These are phyloP conservation scores for Porphyrellus cyaneotinctus DNA, from an alignment of 768 basidiomycete genomes.

Conservation along the genomic window DNA sequence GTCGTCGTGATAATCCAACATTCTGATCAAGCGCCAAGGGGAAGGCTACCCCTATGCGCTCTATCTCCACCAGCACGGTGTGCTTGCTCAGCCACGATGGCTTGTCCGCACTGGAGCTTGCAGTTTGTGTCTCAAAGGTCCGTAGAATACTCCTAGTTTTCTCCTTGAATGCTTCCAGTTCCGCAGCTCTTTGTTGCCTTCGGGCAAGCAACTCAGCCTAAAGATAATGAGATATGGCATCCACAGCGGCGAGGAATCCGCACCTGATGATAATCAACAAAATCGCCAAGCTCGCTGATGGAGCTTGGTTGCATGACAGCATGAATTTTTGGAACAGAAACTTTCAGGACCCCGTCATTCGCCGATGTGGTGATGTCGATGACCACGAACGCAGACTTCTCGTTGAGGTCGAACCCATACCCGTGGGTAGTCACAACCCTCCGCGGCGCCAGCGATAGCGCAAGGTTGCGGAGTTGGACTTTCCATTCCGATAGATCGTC, in stretches of 20 bases:
- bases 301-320: conserved; percentile 95
- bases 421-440: conserved; percentile 33
- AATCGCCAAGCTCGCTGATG: conserved; percentile 85
- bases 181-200: conserved; percentile 69
- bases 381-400: conserved; percentile 78
- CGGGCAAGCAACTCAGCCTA: conserved; percentile 73
- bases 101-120: conserved; percentile 19
- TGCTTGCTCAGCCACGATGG: conserved; percentile 55
- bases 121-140: conserved; percentile 66
- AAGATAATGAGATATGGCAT: conserved; percentile 16
- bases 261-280: conserved; percentile 82
- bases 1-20: conserved; percentile 44
- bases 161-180: conserved; percentile 80
- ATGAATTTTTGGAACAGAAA: conserved; percentile 72
- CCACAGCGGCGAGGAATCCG: neutral
- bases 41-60: conserved; percentile 84
- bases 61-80: conserved; percentile 50
- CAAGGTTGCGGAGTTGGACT: conserved; percentile 66
- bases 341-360: conserved; percentile 39
- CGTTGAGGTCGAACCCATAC: conserved; percentile 51
- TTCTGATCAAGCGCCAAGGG: conserved; percentile 67
- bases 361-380: conserved; percentile 61
- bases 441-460: conserved; percentile 77
- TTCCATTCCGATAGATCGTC: conserved; percentile 55
- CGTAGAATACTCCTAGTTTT: conserved; percentile 70